phyloP scores from a whole-genome alignment of 768 basidiomycete species.

The Xerocomus brunneocitrinus region DNA sequence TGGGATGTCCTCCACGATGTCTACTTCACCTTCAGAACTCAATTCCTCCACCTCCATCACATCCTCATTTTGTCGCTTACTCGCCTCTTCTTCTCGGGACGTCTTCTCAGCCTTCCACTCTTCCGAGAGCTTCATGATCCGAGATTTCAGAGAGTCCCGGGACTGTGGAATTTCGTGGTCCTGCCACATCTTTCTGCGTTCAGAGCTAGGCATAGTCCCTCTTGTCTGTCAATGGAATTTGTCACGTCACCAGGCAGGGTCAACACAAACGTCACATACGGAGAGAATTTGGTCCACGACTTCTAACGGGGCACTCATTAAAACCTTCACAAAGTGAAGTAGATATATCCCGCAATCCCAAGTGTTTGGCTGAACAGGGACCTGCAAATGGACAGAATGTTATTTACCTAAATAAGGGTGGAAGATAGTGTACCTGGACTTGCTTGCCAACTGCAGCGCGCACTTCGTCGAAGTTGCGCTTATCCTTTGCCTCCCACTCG shows the following conservation, averaged over 20 bases:
- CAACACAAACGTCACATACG: constrained; percentile 7
- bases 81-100: constrained; percentile 31
- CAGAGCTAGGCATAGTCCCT: constrained; percentile 31
- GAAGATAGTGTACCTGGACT: constrained; percentile 43
- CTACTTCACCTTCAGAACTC: constrained; percentile 39
- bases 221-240: constrained; percentile 22
- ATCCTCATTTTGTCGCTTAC: constrained; percentile 25
- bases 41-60: constrained; percentile 13
- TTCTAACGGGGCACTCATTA: constrained; percentile 58
- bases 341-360: constrained; percentile 94
- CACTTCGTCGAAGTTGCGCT: constrained; percentile 41
- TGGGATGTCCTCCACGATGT: constrained; percentile 33
- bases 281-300: constrained; percentile 48
- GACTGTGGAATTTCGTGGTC: constrained; percentile 41
- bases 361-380: constrained; percentile 83
- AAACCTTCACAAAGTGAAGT: constrained; percentile 77
- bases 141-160: constrained; percentile 41
- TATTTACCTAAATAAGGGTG: neutral
- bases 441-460: constrained; percentile 42
- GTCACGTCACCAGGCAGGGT: neutral
- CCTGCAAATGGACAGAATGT: constrained; percentile 40
- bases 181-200: constrained; percentile 50
- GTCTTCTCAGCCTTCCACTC: constrained; percentile 49
- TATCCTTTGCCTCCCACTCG: constrained; percentile 71
- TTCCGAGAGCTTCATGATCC: constrained; percentile 46